A percentile compares a stretch with the other conserved stretches of the same genome.
Evolutionary conservation across 139 green algal genomes (phyloP).

Genomic region (Micractinium conductrix): DNA sequence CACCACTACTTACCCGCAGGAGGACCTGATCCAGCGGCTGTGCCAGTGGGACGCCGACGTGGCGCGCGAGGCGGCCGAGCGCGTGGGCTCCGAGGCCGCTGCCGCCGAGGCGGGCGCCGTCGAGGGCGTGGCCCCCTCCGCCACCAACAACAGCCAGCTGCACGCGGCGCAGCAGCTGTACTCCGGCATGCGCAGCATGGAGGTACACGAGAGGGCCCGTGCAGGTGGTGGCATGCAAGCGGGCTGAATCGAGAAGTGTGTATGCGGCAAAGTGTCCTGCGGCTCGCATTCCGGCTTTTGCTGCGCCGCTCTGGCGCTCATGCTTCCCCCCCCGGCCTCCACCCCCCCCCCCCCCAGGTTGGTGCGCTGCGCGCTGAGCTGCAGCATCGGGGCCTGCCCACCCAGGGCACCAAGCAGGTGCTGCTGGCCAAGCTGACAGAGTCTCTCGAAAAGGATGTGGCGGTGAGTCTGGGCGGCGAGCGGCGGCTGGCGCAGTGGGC

Average conservation of each 20-base stretch:
- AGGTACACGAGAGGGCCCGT: too few relatives aligned
- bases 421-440: constrained; percentile 32
- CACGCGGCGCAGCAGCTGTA: constrained; percentile 25
- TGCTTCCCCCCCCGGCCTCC: neutral
- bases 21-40: constrained; percentile 34
- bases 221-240: too few relatives aligned
- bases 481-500: constrained; percentile 35
- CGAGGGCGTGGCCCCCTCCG: neutral
- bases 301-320: neutral
- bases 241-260: too few relatives aligned
- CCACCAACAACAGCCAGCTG: constrained; percentile 32
- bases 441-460: constrained; percentile 30
- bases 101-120: neutral
- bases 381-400: constrained; percentile 3
- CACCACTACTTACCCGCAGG: too few relatives aligned
- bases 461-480: constrained; percentile 25
- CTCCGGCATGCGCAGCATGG: neutral
- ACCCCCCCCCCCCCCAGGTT: neutral
- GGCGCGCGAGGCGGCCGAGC: neutral
- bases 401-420: constrained; percentile 40
- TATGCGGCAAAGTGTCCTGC: too few relatives aligned
- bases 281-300: too few relatives aligned
- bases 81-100: neutral
- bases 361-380: constrained; percentile 24
- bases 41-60: constrained; percentile 2